A percentile compares a stretch with the other conserved stretches of the same genome.
Evolutionary conservation across 164 flowering plant species (phyloP).

Genomic region (Magnolia sinica): DNA sequence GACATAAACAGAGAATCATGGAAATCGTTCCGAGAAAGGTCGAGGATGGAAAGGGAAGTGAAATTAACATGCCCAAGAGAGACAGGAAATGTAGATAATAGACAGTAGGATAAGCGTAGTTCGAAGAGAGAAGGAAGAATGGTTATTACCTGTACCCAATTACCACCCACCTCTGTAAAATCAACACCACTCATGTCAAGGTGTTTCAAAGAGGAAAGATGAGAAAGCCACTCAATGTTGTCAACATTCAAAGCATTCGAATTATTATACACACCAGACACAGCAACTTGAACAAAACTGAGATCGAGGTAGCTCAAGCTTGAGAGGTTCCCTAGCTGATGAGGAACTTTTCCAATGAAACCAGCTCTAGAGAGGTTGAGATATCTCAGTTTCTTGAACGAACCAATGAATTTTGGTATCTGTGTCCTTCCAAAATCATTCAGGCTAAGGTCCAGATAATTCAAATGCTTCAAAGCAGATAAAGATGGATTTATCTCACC

Average conservation of each 20-base stretch:
- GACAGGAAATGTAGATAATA: not conserved
- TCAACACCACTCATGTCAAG: not conserved
- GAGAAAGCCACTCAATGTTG: constrained; percentile 9
- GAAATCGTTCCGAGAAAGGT: not conserved
- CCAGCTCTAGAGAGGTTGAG: constrained; percentile 6
- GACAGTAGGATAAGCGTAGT: not conserved
- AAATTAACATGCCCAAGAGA: not conserved
- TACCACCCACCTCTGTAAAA: not conserved
- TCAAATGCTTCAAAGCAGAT: constrained; percentile 8
- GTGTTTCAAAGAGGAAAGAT: constrained; percentile 1
- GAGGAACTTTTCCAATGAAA: too few relatives aligned
- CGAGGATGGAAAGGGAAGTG: not conserved
- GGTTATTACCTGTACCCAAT: not conserved
- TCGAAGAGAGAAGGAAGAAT: not conserved
- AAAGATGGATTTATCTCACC: constrained; percentile 11
- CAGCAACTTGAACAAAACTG: not conserved
- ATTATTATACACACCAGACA: too few relatives aligned
- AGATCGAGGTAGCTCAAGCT: constrained; percentile 8
- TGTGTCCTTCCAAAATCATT: constrained; percentile 3
- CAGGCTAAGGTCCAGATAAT: constrained; percentile 6
- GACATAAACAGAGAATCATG: not conserved
- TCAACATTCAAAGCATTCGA: not conserved
- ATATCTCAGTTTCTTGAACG: not conserved
- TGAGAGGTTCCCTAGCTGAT: constrained; percentile 8
- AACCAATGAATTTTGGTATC: constrained; percentile 15